Evolutionary conservation across 148 eudicot genomes (phyloP).

Genomic region (Diospyros kaki): DNA sequence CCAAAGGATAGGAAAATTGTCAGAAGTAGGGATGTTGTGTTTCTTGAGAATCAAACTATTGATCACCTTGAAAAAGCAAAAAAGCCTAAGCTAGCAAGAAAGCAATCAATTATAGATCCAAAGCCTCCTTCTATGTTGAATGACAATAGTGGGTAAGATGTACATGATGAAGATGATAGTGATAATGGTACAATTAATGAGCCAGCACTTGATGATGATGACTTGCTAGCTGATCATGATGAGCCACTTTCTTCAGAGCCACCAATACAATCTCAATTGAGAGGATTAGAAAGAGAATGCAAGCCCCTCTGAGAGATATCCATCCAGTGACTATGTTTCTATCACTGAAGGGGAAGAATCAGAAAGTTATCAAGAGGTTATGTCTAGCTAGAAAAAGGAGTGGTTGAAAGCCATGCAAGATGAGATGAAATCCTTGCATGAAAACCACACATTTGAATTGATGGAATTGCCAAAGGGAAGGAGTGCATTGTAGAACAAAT

Average conservation of each 20-base stretch:
- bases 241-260: background rate
- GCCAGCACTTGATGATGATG: background rate
- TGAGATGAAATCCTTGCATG: background rate
- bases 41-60: slow-evolving; percentile 19
- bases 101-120: background rate
- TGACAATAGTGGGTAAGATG: background rate
- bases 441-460: background rate
- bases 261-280: background rate
- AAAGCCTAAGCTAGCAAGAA: background rate
- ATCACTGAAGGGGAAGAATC: background rate
- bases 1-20: slow-evolving; percentile 9
- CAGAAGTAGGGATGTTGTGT: slow-evolving; percentile 15
- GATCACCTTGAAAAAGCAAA: background rate
- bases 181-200: background rate
- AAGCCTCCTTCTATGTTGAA: background rate
- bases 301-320: background rate
- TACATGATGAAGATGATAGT: background rate
- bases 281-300: background rate
- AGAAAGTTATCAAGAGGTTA: background rate
- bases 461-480: background rate
- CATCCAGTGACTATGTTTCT: background rate
- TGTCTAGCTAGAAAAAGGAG: background rate
- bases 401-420: slow-evolving; percentile 4
- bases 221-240: too few relatives aligned
- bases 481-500: background rate